These are phyloP conservation scores for Neckera pumila DNA, from an alignment of 225 moss, liverwort and hornwort genomes.

Conservation along the genomic window DNA sequence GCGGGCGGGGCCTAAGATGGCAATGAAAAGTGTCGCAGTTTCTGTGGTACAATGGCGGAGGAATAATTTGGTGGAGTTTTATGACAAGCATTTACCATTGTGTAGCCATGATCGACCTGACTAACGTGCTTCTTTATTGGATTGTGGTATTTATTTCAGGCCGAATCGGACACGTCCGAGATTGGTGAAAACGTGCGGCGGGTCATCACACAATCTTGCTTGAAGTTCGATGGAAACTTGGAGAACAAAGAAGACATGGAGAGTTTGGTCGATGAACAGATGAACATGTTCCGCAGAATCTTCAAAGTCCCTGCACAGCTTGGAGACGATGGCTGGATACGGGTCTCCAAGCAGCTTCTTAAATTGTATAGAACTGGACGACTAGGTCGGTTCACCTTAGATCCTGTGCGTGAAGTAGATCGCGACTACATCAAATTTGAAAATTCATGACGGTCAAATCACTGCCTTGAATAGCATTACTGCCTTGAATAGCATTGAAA, in stretches of 20 bases:
- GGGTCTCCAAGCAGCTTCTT: slow-evolving; percentile 79
- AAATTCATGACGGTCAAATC: not conserved
- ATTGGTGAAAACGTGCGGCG: slow-evolving; percentile 46
- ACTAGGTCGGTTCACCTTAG: slow-evolving; percentile 75
- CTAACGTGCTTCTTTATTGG: not conserved
- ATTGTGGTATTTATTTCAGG: slow-evolving; percentile 14
- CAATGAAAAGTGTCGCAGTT: no score
- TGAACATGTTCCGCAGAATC: slow-evolving; percentile 55
- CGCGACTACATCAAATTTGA: slow-evolving; percentile 22
- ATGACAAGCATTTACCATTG: not conserved
- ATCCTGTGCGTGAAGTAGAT: slow-evolving; percentile 45
- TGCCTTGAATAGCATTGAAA: no score
- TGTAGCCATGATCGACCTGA: not conserved
- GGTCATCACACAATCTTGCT: slow-evolving; percentile 51
- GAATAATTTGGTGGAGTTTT: not conserved
- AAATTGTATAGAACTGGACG: slow-evolving; percentile 77
- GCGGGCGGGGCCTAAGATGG: no score
- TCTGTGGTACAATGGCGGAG: no score
- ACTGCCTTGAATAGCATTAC: not conserved
- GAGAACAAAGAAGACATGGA: slow-evolving; percentile 74
- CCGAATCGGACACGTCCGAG: slow-evolving; percentile 25
- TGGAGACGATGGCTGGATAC: slow-evolving; percentile 80
- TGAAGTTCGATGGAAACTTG: slow-evolving; percentile 76
- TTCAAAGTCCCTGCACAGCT: slow-evolving; percentile 79
- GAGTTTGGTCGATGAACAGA: slow-evolving; percentile 74